Percentiles rank a stretch among this genome's conserved stretches.
phyloP scores from a whole-genome alignment of 1,139 yeast species.

The Sugiyamaella xylanicola region DNA sequence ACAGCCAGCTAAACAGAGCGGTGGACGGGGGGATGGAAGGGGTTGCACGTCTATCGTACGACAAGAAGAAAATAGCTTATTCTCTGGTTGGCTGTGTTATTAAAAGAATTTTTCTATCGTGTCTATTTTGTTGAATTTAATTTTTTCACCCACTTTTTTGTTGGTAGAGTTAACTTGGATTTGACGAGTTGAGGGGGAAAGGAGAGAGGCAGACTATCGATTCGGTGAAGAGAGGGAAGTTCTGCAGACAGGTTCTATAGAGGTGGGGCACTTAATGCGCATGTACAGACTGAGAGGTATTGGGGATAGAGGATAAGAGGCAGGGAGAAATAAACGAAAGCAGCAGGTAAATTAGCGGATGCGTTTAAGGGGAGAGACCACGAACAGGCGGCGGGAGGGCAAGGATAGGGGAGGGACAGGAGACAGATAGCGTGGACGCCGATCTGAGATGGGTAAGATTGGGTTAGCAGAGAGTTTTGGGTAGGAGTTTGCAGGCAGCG shows the following conservation, averaged over 20 bases:
- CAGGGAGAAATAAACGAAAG: neutral
- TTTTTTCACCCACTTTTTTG: neutral
- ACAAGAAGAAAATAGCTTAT: neutral
- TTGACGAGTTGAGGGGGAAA: neutral
- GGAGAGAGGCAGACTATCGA: neutral
- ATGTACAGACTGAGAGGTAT: neutral
- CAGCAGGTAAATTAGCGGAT: neutral
- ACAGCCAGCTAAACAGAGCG: neutral
- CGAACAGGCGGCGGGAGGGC: neutral
- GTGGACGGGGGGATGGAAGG: neutral
- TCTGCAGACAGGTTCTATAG: neutral
- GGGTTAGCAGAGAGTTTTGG: neutral
- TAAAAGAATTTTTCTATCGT: neutral
- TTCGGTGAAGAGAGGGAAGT: neutral
- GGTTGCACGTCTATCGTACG: conserved; percentile 1
- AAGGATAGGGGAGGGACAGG: neutral
- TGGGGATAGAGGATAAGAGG: neutral
- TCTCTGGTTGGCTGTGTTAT: neutral
- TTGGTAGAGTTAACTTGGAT: neutral
- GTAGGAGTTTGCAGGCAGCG: neutral
- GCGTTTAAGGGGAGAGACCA: neutral
- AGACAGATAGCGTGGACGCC: neutral
- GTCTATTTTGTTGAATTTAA: neutral
- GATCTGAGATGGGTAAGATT: neutral
- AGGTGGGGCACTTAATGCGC: neutral